Conservation (phyloP, 2,329 filamentous ascomycete genomes). For the Fusarium pseudocircinatum region DNA sequence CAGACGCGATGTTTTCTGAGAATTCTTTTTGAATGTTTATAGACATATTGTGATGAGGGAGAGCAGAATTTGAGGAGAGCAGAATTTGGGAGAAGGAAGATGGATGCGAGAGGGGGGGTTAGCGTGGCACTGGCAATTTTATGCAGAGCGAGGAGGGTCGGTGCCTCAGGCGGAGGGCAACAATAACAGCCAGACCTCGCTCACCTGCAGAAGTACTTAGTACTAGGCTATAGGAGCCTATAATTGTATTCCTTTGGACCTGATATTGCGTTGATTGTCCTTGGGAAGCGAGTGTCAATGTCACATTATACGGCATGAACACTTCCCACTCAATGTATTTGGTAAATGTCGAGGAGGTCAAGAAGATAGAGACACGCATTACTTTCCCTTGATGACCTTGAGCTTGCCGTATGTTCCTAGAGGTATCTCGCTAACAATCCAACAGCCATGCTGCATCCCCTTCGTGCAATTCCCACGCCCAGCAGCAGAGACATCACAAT, state of each 20-base stretch:
- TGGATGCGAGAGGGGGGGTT: not conserved
- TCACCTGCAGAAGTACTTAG: not conserved
- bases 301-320: not conserved
- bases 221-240: fast-evolving
- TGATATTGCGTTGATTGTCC: too few species aligned
- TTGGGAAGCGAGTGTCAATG: not conserved
- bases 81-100: not conserved
- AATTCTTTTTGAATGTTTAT: fast-evolving
- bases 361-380: not conserved
- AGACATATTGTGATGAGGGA: not conserved
- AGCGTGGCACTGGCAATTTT: not conserved
- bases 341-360: fast-evolving
- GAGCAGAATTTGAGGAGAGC: too few species aligned
- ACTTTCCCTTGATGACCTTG: fast-evolving
- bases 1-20: not conserved
- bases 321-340: not conserved
- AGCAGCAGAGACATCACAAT: too few species aligned
- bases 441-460: not conserved
- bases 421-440: not conserved
- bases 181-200: not conserved
- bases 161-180: not conserved
- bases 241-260: not conserved
- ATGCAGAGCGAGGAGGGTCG: not conserved
- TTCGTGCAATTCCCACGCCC: not conserved
- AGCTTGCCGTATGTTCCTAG: not conserved